Base-by-base conservation (phyloP, 352 stramenopile genomes). In the Globisporangium lucens region DNA sequence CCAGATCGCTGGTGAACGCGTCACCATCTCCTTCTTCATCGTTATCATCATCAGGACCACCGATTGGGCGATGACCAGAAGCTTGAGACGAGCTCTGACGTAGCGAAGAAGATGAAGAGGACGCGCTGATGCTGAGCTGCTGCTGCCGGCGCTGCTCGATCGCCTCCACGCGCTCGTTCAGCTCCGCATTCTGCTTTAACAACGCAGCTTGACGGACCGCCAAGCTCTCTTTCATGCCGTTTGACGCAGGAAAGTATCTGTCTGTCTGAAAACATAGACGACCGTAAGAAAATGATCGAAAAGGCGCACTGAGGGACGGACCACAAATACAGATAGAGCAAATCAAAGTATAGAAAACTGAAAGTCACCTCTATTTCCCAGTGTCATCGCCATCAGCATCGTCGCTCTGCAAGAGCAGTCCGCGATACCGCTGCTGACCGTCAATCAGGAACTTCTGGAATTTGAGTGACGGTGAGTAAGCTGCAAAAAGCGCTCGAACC, bases 101-200 rank as follows among this genome's bases (percentile, higher is more conserved):
- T 33, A 36, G 6, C n/a, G 33, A 61, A 0, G 29, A n/a, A 20
- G 55, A 70, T 60, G 38, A 69, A 52, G 22, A 65, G 41, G 49
- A 69, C 27, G 46, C 70, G 0, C n/a, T 33, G 24, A 56, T 62
- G 27, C 52, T 61, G 20, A 81, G 63, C 66, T 89, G 79, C 65
- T 85, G 78, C 68, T 85, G 77, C 13, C 76, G 76, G 46, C 78
- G 79, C 46, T 87, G 78, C 56, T 91, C 81, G 52, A 90, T 89
- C 13, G 81, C 81, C 61, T 87, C 81, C 1, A 91, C 83, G 35
- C 82, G 75, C 53, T 89, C 76, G 43, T 91, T 82, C 5, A 91
- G 63, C 63, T 86, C 79, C 1, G 81, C 78, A 35, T 91, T 91
- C 56, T 90, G 77, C 60, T 74, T 79, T 61, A 81, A 72, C 66